Conservation (phyloP, 2,329 filamentous ascomycete species). For the Dichotomopilus funicola region DNA sequence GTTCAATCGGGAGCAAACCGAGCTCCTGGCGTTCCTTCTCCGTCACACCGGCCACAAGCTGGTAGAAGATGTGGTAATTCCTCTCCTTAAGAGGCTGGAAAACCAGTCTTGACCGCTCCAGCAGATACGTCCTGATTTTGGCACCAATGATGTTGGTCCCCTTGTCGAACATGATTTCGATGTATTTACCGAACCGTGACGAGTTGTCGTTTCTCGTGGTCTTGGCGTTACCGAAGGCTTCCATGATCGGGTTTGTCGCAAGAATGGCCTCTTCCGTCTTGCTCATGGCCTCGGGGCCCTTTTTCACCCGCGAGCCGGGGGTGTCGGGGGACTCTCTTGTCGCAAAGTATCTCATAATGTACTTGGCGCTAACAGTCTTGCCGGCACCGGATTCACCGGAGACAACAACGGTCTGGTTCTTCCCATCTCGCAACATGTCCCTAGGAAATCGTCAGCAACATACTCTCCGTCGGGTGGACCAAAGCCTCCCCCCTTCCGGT, state of each 20-base stretch:
- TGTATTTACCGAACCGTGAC: constrained; percentile 98
- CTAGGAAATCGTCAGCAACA: constrained; percentile 44
- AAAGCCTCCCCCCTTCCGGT: background rate
- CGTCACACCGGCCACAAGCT: constrained; percentile 86
- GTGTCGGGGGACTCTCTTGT: constrained; percentile 92
- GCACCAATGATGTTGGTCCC: constrained; percentile 95
- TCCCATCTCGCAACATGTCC: constrained; percentile 92
- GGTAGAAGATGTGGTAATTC: constrained; percentile 99
- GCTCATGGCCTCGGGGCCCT: constrained; percentile 77
- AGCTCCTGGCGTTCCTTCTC: constrained; percentile 76
- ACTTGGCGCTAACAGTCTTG: constrained; percentile 98
- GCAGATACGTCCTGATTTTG: constrained; percentile 90
- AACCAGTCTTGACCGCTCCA: constrained; percentile 91
- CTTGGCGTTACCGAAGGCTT: constrained; percentile 98
- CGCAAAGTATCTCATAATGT: constrained; percentile 99
- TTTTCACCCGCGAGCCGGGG: constrained; percentile 68
- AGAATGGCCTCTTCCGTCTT: constrained; percentile 98
- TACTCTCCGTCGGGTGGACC: background rate
- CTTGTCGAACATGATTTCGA: constrained; percentile 98
- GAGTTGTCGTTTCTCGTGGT: constrained; percentile 99
- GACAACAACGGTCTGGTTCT: constrained; percentile 98
- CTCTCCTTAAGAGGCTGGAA: constrained; percentile 97
- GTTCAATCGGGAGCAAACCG: constrained; percentile 71
- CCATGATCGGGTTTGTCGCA: constrained; percentile 98
- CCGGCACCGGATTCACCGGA: constrained; percentile 97